Evolutionary conservation across 176 grass and related monocot genomes (phyloP), one percentile per base, ranked within the genome.

Genomic region (Pharus latifolius): DNA sequence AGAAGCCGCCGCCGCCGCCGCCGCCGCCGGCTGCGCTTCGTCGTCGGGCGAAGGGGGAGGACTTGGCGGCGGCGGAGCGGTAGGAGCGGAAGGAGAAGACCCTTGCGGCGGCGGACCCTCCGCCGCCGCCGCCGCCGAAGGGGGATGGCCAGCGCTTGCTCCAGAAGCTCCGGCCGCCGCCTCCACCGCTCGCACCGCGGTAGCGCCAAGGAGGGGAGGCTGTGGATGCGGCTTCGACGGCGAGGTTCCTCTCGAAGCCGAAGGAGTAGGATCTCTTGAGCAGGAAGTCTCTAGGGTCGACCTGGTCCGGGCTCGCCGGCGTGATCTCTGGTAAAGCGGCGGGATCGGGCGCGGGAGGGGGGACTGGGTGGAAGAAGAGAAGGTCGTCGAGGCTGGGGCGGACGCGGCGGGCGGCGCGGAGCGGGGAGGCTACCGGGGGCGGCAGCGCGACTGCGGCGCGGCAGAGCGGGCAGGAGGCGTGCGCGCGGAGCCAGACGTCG

Each of bases 101-200:
- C 18, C 86, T 78, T 0, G 83, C 60, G 0, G 89, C 81, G 1
- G 86, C 71, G 22, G 85, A 81, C 2, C 72, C 72, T 3, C 76
- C 67, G 17, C 49, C 60, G 4, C 47, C 72, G 7, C 11, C 66
- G 6, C 80, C 81, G 12, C 72, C 69, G 82, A 93, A 98, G 1
- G 95, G 95, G 23, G 95, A 98, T 13, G 87, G 81, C 83, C 78
- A 98, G 3, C 90, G 95, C 81, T 98, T 98, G 84, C 95, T 98
- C 95, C 95, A 98, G 78, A 98, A 93, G 51, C 83, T 80, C 10
- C 73, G 62, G 22, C 79, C 38, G 11, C 69, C 44, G 8, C 19
- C 56, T 2, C 60, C 37, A 11, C 14, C 34, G 42, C 13, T 5
- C 17, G 57, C 31, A 33, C n/a, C 5, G n/a, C 88, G 84, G 73